These are phyloP conservation scores for Thoreauomyces humboldtii DNA, from an alignment of 192 early-diverging fungal genomes.

Conservation along the genomic window DNA sequence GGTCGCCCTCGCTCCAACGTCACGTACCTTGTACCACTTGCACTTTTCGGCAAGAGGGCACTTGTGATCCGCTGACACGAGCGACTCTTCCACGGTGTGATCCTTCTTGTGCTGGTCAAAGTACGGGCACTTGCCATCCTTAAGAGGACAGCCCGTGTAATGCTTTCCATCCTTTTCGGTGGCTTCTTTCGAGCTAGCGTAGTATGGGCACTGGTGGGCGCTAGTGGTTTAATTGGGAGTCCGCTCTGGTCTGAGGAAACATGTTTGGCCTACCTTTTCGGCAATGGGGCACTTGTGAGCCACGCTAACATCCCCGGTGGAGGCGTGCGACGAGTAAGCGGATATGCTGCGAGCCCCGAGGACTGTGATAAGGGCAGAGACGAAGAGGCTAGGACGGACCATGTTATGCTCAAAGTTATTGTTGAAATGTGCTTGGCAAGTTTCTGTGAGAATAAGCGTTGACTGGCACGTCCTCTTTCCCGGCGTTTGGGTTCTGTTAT, in stretches of 20 bases:
- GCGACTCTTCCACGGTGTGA: constrained; percentile 5
- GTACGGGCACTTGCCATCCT: constrained; percentile 34
- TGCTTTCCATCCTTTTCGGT: not conserved
- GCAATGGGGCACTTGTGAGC: constrained; percentile 19
- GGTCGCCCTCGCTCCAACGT: no score
- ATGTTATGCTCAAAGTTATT: no score
- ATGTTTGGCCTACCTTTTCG: constrained; percentile 2
- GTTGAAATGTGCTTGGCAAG: no score
- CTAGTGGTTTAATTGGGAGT: not conserved
- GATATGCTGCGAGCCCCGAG: no score
- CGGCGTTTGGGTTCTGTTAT: no score
- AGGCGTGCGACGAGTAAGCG: no score
- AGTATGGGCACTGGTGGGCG: constrained; percentile 22
- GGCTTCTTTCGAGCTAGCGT: constrained; percentile 16
- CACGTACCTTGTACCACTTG: constrained; percentile 37
- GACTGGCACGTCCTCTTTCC: no score
- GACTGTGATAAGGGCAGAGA: no score
- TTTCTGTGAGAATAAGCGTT: no score
- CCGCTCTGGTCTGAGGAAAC: not conserved
- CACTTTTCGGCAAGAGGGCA: constrained; percentile 39
- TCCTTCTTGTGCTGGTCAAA: constrained; percentile 31
- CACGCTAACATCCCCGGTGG: no score
- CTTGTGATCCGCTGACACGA: constrained; percentile 13
- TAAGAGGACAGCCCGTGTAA: constrained; percentile 31
- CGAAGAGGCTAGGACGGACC: no score